Evolutionary conservation across 78 protist species (phyloP).

Genomic region (Pigoraptor vietnamica): DNA sequence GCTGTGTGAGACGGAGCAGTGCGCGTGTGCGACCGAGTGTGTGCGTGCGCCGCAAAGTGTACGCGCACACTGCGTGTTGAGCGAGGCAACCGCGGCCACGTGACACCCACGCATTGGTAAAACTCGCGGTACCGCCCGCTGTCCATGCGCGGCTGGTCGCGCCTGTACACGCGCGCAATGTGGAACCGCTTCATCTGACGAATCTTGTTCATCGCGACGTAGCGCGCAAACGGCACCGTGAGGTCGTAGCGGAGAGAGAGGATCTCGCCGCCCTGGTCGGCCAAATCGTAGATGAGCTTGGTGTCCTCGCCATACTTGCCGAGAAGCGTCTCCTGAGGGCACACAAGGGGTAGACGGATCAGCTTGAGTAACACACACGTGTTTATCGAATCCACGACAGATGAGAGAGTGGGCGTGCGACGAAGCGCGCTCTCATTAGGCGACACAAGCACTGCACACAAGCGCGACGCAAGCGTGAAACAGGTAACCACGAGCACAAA

Average conservation of each 20-base stretch:
- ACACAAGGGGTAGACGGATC: neutral
- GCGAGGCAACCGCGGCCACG: neutral
- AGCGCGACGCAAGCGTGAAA: neutral
- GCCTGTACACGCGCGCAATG: slow-evolving; percentile 89
- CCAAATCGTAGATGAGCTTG: slow-evolving; percentile 88
- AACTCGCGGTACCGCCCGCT: slow-evolving; percentile 91
- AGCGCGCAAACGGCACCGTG: slow-evolving; percentile 93
- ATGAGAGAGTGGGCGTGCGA: neutral
- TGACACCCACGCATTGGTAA: slow-evolving; percentile 75
- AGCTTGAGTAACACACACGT: neutral
- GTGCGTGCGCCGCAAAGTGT: too few relatives aligned
- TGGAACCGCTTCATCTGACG: slow-evolving; percentile 85
- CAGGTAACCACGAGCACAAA: neutral
- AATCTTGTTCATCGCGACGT: slow-evolving; percentile 71
- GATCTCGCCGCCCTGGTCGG: slow-evolving; percentile 89
- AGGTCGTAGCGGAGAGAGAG: slow-evolving; percentile 86
- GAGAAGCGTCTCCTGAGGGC: slow-evolving; percentile 62
- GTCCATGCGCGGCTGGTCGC: slow-evolving; percentile 82
- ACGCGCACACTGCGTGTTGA: neutral
- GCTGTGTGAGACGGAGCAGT: too few relatives aligned
- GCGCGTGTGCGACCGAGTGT: too few relatives aligned
- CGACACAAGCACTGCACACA: neutral
- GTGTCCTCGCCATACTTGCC: slow-evolving; percentile 96
- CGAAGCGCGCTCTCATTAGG: neutral
- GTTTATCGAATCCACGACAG: neutral